Percentiles rank a stretch among this genome's conserved stretches.
Evolutionary conservation across 2,329 filamentous ascomycete genomes (phyloP).

Genomic region (Dactylellina haptotyla): DNA sequence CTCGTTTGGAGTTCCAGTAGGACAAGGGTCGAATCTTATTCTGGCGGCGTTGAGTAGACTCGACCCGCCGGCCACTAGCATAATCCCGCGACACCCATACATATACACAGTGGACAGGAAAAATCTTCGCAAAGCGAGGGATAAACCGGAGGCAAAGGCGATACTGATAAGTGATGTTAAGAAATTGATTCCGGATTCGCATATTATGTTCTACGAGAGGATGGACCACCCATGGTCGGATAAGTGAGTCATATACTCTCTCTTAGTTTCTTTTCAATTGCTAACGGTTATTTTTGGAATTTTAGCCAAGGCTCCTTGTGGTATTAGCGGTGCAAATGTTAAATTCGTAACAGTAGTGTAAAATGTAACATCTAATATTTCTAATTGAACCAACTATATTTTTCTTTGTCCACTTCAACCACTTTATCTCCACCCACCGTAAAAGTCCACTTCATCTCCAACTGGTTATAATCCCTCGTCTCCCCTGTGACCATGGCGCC

Average conservation of each 20-base stretch:
- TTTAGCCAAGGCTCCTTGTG: constrained; percentile 31
- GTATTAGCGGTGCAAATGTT: no score
- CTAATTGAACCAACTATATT: not conserved
- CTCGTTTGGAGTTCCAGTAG: not conserved
- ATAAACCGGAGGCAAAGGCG: not conserved
- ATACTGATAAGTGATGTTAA: not conserved
- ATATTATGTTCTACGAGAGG: constrained; percentile 36
- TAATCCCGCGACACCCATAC: not conserved
- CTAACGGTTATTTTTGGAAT: not conserved
- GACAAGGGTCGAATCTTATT: not conserved
- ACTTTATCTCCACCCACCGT: not conserved
- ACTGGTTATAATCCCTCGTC: not conserved
- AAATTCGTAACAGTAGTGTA: no score
- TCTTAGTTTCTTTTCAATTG: not conserved
- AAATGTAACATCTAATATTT: no score
- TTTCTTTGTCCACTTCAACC: not conserved
- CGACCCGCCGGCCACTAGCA: not conserved
- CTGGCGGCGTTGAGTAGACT: not conserved
- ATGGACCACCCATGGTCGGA: constrained; percentile 32
- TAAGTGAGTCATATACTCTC: constrained; percentile 15
- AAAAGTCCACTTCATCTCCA: not conserved
- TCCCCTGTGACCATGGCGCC: no score
- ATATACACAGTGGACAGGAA: not conserved
- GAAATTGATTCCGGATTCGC: not conserved
- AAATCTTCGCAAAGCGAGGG: not conserved